Percentiles rank a stretch among this genome's conserved stretches.
Conservation (phyloP, 805 yeast genomes). For the Trichomonascus vanleenenianus region DNA sequence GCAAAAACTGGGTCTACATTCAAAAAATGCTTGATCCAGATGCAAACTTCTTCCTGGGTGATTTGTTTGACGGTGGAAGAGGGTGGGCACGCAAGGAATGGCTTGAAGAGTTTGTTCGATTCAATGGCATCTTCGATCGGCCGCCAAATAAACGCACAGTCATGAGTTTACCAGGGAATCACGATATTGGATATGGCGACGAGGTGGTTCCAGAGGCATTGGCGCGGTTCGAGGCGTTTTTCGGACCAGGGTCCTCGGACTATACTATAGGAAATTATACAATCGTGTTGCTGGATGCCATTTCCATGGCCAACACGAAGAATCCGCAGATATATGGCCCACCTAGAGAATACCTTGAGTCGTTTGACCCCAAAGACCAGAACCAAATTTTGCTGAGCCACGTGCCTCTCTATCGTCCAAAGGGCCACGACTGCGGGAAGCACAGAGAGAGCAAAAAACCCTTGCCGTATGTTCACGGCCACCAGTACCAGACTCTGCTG, state of each 20-base stretch:
- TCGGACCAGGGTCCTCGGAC: constrained; percentile 59
- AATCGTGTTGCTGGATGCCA: constrained; percentile 70
- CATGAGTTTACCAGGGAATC: constrained; percentile 78
- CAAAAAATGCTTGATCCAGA: constrained; percentile 62
- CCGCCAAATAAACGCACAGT: constrained; percentile 38
- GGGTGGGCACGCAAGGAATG: constrained; percentile 67
- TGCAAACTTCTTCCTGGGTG: constrained; percentile 75
- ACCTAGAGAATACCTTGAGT: constrained; percentile 46
- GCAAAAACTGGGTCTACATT: constrained; percentile 59
- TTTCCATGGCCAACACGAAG: constrained; percentile 60
- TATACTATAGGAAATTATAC: constrained; percentile 65
- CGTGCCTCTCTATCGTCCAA: constrained; percentile 77
- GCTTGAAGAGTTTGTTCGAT: constrained; percentile 64
- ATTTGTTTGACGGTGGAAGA: constrained; percentile 91
- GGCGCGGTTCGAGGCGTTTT: constrained; percentile 57
- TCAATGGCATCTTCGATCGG: constrained; percentile 56
- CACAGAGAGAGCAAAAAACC: constrained; percentile 56
- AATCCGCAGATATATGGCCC: constrained; percentile 37
- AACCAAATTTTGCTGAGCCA: constrained; percentile 64
- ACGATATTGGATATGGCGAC: constrained; percentile 90
- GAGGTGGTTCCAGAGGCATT: constrained; percentile 50
- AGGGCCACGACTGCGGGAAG: constrained; percentile 60
- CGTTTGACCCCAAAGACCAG: constrained; percentile 10
- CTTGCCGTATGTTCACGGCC: constrained; percentile 68
- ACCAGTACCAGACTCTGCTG: constrained; percentile 87